Percentiles rank a stretch among this genome's conserved stretches.
These are phyloP conservation scores for Starmerella asiatica DNA, from an alignment of 805 yeast genomes.

Conservation along the genomic window DNA sequence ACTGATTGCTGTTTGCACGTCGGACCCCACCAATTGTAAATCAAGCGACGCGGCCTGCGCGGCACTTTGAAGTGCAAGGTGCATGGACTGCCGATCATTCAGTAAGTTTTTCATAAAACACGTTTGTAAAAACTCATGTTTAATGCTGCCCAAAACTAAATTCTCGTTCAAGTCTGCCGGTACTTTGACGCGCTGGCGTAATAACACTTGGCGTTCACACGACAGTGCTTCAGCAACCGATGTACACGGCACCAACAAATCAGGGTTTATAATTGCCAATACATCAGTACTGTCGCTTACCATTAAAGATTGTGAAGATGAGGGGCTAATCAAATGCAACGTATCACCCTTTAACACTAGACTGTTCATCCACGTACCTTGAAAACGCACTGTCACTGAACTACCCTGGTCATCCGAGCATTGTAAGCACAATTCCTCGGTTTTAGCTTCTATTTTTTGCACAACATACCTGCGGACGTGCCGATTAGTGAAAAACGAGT, in stretches of 20 bases:
- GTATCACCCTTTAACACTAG: constrained; percentile 22
- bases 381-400: background rate
- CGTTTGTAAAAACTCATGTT: constrained; percentile 61
- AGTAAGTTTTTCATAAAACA: constrained; percentile 33
- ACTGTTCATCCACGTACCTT: constrained; percentile 22
- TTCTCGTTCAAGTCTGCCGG: constrained; percentile 41
- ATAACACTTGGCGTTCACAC: constrained; percentile 60
- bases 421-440: background rate
- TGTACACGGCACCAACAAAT: constrained; percentile 67
- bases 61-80: constrained; percentile 24
- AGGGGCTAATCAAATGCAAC: constrained; percentile 22
- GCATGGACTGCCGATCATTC: constrained; percentile 4
- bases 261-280: constrained; percentile 74
- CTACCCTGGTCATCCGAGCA: constrained; percentile 4
- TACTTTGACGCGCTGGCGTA: constrained; percentile 45
- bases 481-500: constrained; percentile 9
- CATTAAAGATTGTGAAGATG: constrained; percentile 18
- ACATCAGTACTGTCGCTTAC: constrained; percentile 45
- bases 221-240: constrained; percentile 58
- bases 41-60: constrained; percentile 24
- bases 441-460: background rate
- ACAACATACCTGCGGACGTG: constrained; percentile 10
- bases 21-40: constrained; percentile 42
- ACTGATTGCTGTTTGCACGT: constrained; percentile 38
- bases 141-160: constrained; percentile 65